Evolutionary conservation across 352 stramenopile species (phyloP), one percentile per base, ranked within the genome.

Genomic region (Phytophthora pseudosyringae): DNA sequence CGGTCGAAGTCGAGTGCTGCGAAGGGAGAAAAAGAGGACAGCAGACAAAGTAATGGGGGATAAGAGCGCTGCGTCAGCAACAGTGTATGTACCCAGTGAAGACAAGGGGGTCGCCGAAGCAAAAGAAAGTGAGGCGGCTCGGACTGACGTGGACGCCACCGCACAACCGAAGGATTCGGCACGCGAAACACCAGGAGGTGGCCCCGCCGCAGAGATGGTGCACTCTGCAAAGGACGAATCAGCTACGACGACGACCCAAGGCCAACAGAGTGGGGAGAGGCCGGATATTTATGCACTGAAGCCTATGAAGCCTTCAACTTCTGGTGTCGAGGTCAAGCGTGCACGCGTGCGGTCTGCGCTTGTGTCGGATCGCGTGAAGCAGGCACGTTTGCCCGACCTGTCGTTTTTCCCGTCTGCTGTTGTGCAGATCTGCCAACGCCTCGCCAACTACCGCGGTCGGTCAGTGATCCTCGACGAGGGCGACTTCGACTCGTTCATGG

Each of bases 391-490:
- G 16, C 81, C 80, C 0, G 69, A 88, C 32, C 50, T 90, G 33
- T 81, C 83, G 13, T 87, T 85, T 45, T 77, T 89, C 8, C 78
- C 81, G 13, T 32, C 50, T 12, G 56, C 55, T 15, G 67, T 90
- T 21, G 62, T 74, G 44, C 50, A 82, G 3, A 88, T 93, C 28
- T 91, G 81, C 57, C 83, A 87, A 28, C 75, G 70, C 13, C 46
- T 90, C 2, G 59, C 78, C 13, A 54, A 65, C 10, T 75, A 89
- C 51, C 84, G 71, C 15, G 73, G 70, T 3, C 74, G 82, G 10
- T 83, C 84, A 6, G 71, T 76, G 3, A 82, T 93, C 33, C 64
- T 89, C 35, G 84, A 93, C 40, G 77, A 79, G n/a, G 60, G 44
- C 25, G 84, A 93, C 74, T 86, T 88, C 53, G 51, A 80, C 10